Conservation (phyloP, 345 rosid species). For the Linum usitatissimum region DNA sequence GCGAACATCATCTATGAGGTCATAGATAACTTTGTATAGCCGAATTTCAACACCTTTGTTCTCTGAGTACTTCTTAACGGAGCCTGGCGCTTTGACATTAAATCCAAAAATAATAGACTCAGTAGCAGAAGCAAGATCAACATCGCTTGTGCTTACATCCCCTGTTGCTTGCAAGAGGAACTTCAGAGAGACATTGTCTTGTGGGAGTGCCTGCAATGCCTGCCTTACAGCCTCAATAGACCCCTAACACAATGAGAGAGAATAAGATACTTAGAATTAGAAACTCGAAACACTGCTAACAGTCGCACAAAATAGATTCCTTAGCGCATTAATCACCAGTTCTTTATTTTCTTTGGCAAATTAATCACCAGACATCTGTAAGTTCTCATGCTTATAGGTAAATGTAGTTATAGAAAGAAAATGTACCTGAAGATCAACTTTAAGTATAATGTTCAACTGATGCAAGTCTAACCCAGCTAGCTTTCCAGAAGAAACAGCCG, state of each 20-base stretch:
- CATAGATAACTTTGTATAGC: slow-evolving; percentile 80
- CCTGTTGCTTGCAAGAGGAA: slow-evolving; percentile 88
- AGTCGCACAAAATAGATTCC: too few relatives aligned
- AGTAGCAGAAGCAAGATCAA: slow-evolving; percentile 88
- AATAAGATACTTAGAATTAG: not conserved
- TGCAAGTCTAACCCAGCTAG: slow-evolving; percentile 88
- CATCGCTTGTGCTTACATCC: slow-evolving; percentile 76
- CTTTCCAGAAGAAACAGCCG: slow-evolving; percentile 75
- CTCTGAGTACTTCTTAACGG: slow-evolving; percentile 76
- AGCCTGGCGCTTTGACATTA: slow-evolving; percentile 66
- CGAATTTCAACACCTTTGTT: slow-evolving; percentile 91
- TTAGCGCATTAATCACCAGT: too few relatives aligned
- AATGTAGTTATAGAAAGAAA: not conserved
- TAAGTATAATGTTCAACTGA: slow-evolving; percentile 80
- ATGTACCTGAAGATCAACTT: slow-evolving; percentile 91
- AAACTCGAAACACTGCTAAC: too few relatives aligned
- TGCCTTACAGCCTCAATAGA: slow-evolving; percentile 92
- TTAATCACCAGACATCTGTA: too few relatives aligned
- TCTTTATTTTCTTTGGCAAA: too few relatives aligned
- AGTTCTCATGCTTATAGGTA: too few relatives aligned
- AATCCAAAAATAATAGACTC: slow-evolving; percentile 83
- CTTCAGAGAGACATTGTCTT: slow-evolving; percentile 77
- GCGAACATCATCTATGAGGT: slow-evolving; percentile 83
- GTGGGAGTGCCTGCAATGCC: slow-evolving; percentile 89
- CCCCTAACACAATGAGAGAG: slow-evolving; percentile 47